Conservation (phyloP, 176 grass and related monocot genomes). For the Zoysia japonica region DNA sequence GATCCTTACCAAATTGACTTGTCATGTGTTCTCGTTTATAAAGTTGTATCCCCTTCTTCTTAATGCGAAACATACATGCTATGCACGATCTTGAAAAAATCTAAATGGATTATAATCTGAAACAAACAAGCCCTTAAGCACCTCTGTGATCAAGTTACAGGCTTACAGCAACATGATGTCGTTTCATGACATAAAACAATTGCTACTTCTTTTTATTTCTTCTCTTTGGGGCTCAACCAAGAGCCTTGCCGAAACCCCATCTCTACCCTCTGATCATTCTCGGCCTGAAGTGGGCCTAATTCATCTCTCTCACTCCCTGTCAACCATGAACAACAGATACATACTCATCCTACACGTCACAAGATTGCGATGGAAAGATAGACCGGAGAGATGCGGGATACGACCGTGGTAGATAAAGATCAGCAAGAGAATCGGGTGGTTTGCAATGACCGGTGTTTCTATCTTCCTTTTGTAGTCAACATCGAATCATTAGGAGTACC, state of each 20-base stretch:
- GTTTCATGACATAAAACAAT: not conserved
- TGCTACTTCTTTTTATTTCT: not conserved
- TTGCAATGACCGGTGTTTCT: constrained; percentile 5
- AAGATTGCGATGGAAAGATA: constrained; percentile 27
- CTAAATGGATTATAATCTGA: too few species aligned
- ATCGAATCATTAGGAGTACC: constrained; percentile 29
- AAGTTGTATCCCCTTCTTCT: too few species aligned
- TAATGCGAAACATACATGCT: too few species aligned
- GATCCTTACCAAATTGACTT: too few species aligned
- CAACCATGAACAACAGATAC: constrained; percentile 11
- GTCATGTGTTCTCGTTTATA: too few species aligned
- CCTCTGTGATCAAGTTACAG: not conserved
- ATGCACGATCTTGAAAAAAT: too few species aligned
- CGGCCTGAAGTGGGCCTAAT: constrained; percentile 31
- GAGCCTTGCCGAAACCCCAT: constrained; percentile 19
- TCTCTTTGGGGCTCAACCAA: not conserved
- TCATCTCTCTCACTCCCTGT: constrained; percentile 13
- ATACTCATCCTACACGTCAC: not conserved
- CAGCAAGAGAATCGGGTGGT: not conserved
- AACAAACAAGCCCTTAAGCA: not conserved
- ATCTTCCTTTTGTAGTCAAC: constrained; percentile 17
- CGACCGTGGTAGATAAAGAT: constrained; percentile 18
- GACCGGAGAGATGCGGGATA: not conserved
- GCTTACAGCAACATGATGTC: not conserved
- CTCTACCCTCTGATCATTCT: constrained; percentile 30